Base-by-base conservation (phyloP, 2,329 filamentous ascomycete species). In the Fusarium siculi region DNA sequence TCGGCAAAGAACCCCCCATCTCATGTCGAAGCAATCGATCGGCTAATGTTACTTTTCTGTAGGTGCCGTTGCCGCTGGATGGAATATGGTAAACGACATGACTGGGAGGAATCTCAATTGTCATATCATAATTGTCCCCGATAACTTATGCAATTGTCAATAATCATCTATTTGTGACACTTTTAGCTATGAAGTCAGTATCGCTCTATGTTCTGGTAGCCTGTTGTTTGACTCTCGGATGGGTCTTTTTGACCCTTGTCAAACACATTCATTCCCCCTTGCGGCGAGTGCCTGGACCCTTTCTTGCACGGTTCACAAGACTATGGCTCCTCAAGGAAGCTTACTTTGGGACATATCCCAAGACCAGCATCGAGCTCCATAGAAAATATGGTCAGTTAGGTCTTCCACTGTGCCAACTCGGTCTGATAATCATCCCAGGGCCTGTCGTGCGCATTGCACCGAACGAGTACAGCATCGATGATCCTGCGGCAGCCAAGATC, bases 381-480 rank as follows among this genome's bases (percentile, higher is more conserved):
- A 56, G 4, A 2, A 34, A 46, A n/a, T 14, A 56, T 18, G 54
- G 54, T 44, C 1, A 21, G 9, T 44, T 4, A 0, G 4, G 19
- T 4, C 2, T 4, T 23, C 3, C 1, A 0, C 5, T 9, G 0
- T 5, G 7, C 6, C 10, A 10, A 42, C 19, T 30, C 6, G 15
- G 30, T 6, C 36, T 55, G 11, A 55, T 25, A 5, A 8, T 2
- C 2, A 2, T 6, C 1, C 7, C 3, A 56, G 54, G 54, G 2
- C 54, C 39, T 14, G 1, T 56, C 12, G 54, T 46, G 11, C 54
- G 54, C 30, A 46, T 56, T 6, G 30, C 54, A 25, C 39, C 54
- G 3, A 36, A 46, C 2, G 39, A 44, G 18, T 56, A 56, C 30
- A 56, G 54, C 12, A 25, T 56, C n/a, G 39, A 46, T 14, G 39